phyloP scores from a whole-genome alignment of 192 early-diverging fungal species.

The Mortierella hygrophila region DNA sequence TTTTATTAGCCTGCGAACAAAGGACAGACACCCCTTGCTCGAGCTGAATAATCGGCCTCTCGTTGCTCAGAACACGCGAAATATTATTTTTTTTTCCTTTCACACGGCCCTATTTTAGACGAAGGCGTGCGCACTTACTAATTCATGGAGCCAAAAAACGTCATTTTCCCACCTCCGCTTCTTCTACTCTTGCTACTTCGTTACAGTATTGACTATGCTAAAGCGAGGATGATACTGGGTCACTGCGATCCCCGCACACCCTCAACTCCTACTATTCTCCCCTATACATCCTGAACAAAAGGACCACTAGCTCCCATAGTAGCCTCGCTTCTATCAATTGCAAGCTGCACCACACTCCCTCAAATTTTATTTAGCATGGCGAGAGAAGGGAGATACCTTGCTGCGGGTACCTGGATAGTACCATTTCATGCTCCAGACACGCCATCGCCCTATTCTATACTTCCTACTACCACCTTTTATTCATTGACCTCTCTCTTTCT shows the following conservation, averaged over 20 bases:
- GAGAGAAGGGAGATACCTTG: neutral
- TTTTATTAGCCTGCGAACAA: neutral
- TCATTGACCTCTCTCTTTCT: too few relatives aligned
- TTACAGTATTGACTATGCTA: too few relatives aligned
- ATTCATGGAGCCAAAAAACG: neutral
- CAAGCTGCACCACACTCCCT: too few relatives aligned
- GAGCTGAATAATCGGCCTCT: neutral
- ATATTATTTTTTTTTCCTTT: neutral
- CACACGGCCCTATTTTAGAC: neutral
- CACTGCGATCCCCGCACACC: too few relatives aligned
- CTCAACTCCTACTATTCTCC: too few relatives aligned
- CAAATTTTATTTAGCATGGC: too few relatives aligned
- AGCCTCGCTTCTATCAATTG: too few relatives aligned
- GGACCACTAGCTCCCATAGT: too few relatives aligned
- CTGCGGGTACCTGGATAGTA: neutral
- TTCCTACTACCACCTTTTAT: neutral
- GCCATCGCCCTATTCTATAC: neutral
- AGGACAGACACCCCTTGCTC: too few relatives aligned
- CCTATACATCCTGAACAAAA: too few relatives aligned
- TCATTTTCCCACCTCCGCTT: neutral
- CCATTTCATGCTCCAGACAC: conserved; percentile 3
- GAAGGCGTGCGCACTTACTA: conserved; percentile 2
- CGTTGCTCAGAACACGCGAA: neutral
- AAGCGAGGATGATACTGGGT: too few relatives aligned
- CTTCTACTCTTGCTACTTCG: neutral